phyloP scores from a whole-genome alignment of 306 rosid genomes.

The Fragaria nilgerrensis region DNA sequence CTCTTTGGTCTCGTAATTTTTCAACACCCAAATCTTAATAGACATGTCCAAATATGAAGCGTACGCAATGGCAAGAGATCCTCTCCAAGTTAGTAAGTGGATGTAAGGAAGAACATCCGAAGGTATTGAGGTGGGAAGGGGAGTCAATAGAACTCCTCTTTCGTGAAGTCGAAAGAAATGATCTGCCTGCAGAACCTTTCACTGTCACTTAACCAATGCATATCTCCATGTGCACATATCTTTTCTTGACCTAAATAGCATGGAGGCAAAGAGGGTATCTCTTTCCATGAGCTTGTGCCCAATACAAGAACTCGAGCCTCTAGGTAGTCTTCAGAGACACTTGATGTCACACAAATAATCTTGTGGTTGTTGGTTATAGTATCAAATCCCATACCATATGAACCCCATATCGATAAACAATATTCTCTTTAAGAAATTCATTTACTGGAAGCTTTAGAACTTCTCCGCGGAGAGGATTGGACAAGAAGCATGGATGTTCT shows the following conservation, averaged over 20 bases:
- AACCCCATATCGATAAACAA: not conserved
- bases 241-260: not conserved
- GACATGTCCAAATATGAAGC: not conserved
- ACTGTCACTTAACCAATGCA: not conserved
- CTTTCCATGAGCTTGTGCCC: not conserved
- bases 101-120: not conserved
- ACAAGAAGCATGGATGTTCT: not conserved
- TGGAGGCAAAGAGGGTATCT: slow-evolving; percentile 4
- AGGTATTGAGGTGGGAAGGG: not conserved
- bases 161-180: not conserved
- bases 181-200: not conserved
- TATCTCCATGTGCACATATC: not conserved
- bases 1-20: not conserved
- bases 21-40: not conserved
- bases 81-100: not conserved
- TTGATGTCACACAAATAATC: not conserved
- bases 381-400: not conserved
- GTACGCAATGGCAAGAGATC: not conserved
- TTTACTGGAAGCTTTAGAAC: not conserved
- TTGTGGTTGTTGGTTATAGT: not conserved
- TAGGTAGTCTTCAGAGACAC: not conserved
- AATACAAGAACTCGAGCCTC: not conserved
- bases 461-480: not conserved
- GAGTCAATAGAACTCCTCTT: not conserved
- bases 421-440: not conserved